Conservation (phyloP, 177 flowering plant genomes). For the Tripterygium wilfordii region DNA sequence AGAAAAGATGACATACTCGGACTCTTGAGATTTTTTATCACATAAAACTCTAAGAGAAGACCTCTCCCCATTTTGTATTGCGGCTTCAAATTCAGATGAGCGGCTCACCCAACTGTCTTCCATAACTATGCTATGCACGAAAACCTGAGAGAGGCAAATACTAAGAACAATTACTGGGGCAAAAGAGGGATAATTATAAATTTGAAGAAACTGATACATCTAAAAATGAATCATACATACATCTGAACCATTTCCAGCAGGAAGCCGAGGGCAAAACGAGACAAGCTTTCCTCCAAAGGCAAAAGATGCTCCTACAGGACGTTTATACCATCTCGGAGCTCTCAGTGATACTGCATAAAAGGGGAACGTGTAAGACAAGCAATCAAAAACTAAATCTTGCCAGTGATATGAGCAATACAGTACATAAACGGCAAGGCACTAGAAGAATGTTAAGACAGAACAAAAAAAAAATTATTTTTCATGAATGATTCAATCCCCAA, state of each 20-base stretch:
- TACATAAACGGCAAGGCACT: too few species aligned
- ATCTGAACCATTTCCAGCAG: slow-evolving; percentile 55
- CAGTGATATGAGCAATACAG: too few species aligned
- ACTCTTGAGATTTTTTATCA: slow-evolving; percentile 71
- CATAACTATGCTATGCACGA: slow-evolving; percentile 67
- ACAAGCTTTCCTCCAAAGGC: slow-evolving; percentile 99
- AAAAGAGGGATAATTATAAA: neutral
- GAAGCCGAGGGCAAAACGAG: slow-evolving; percentile 50
- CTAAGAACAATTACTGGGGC: neutral
- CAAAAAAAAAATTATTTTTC: too few species aligned
- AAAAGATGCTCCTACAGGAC: slow-evolving; percentile 85
- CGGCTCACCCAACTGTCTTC: slow-evolving; percentile 66
- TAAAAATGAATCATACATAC: too few species aligned
- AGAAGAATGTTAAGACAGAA: too few species aligned
- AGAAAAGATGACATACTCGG: slow-evolving; percentile 51
- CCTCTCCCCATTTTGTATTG: slow-evolving; percentile 84
- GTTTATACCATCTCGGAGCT: slow-evolving; percentile 97
- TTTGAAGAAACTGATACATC: neutral
- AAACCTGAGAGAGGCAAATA: slow-evolving; percentile 50
- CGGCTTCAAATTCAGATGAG: slow-evolving; percentile 89
- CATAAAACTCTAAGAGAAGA: slow-evolving; percentile 63
- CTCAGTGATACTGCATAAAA: slow-evolving; percentile 49
- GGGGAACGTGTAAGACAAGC: neutral
- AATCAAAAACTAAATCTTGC: too few species aligned
- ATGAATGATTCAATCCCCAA: too few species aligned